Base-by-base conservation (phyloP, 2,329 filamentous ascomycete genomes). In the Furcasterigmium furcatum region DNA sequence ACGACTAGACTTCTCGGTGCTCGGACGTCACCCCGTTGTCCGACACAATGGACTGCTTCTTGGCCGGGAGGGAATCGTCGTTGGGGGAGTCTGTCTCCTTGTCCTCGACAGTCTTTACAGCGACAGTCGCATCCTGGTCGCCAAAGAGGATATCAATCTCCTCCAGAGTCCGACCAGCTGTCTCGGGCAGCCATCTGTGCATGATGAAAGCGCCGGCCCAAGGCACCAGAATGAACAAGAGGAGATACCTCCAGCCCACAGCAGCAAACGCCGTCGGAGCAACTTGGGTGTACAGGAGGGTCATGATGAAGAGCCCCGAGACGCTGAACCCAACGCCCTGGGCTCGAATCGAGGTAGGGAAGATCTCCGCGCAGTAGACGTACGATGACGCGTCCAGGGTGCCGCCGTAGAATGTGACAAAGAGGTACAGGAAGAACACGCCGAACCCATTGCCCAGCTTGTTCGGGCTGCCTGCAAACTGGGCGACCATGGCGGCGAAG, bases 281-380 rank as follows among this genome's bases (percentile, higher is more conserved):
- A 8, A 43, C 20, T 19, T 48, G 43, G 14, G 43, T 48, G 30
- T 48, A 47, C 12, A 49, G 35, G 14, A 49, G 30, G 8, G 30
- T 49, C n/a, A 42, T 25, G 34, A 49, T 44, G 21, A 52, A 49
- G 3, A 49, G 47, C 9, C 44, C 45, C 25, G 30, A 21, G 6
- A 49, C 40, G 9, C 34, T 41, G n/a, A 52, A 38, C 19, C 47
- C 47, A 19, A 47, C 38, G 10, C 49, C 49, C 14, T 46, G 45
- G 13, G 49, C 47, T 5, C 49, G 47, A 34, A 49, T 43, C 1
- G 43, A 38, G 8, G 47, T 52, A 2, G 47, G 49, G 39, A 49
- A 52, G 43, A 52, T 52, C 40, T 52, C 47, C 4, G 45, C 38
- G 21, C 45, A 49, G 36, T 52, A 52, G 24, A 52, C 49, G 40